Evolutionary conservation across 139 green algal genomes (phyloP).

Genomic region (Chlamydomonas urium): DNA sequence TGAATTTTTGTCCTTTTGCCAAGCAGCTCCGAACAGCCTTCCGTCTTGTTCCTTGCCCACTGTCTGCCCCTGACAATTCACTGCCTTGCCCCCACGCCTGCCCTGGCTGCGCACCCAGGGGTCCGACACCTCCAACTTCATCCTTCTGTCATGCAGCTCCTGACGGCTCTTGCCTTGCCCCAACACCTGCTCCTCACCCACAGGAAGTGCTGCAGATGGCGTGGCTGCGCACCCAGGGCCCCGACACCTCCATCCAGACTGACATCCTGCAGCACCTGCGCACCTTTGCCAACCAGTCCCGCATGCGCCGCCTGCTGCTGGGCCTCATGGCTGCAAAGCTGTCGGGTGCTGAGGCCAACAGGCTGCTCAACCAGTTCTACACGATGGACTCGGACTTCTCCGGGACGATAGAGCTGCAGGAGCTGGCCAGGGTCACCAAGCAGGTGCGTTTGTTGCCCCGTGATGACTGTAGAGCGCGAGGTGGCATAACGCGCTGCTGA

Average conservation of each 20-base stretch:
- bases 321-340: conserved; percentile 44
- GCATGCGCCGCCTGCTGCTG: conserved; percentile 47
- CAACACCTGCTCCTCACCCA: background rate
- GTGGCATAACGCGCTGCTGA: too few species aligned
- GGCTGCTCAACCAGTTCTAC: conserved; percentile 39
- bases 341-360: conserved; percentile 28
- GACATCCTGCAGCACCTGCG: conserved; percentile 41
- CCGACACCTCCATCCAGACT: conserved; percentile 23
- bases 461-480: too few species aligned
- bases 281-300: conserved; percentile 42
- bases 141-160: too few species aligned
- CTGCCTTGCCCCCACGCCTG: too few species aligned
- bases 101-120: too few species aligned
- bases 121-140: too few species aligned
- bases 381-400: conserved; percentile 33
- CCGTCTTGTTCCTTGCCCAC: too few species aligned
- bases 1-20: too few species aligned
- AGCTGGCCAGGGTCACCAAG: conserved; percentile 25
- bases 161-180: background rate
- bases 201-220: conserved; percentile 21
- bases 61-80: too few species aligned
- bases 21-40: too few species aligned
- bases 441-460: too few species aligned
- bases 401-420: conserved; percentile 41
- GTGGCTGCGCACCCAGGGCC: conserved; percentile 27